Evolutionary conservation across 768 basidiomycete species (phyloP).

Genomic region (Coprinellus aureogranulatus): DNA sequence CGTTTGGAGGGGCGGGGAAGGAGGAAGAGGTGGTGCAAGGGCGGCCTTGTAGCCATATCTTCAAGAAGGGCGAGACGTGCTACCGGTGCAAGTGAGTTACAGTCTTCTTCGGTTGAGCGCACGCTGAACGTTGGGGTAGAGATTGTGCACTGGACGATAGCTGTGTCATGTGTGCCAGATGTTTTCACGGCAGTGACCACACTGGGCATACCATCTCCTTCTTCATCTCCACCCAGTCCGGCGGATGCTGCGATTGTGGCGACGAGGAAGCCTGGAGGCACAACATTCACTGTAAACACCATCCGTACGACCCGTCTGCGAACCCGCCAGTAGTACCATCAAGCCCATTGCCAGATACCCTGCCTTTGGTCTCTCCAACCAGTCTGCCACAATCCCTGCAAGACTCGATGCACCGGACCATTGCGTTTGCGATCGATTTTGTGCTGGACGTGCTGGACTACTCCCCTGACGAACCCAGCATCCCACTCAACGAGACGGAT

Average conservation of each 20-base stretch:
- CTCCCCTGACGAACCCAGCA: slow-evolving; percentile 75
- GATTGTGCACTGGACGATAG: slow-evolving; percentile 90
- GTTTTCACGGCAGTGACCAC: slow-evolving; percentile 89
- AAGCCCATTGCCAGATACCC: slow-evolving; percentile 45
- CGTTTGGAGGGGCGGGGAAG: slow-evolving; percentile 57
- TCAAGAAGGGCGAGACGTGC: slow-evolving; percentile 88
- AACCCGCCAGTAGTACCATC: slow-evolving; percentile 41
- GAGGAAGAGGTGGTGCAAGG: slow-evolving; percentile 60
- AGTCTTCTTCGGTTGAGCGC: neutral
- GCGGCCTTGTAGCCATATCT: slow-evolving; percentile 78
- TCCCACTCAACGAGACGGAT: slow-evolving; percentile 65
- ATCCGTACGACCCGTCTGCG: slow-evolving; percentile 48
- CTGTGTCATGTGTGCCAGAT: slow-evolving; percentile 85
- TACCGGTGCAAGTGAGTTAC: slow-evolving; percentile 87
- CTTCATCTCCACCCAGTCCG: slow-evolving; percentile 87
- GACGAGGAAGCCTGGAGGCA: slow-evolving; percentile 84
- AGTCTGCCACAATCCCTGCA: slow-evolving; percentile 65
- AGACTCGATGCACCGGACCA: slow-evolving; percentile 70
- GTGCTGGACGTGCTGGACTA: slow-evolving; percentile 78
- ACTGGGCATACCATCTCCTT: slow-evolving; percentile 88
- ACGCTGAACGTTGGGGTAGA: slow-evolving; percentile 39
- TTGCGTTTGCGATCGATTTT: slow-evolving; percentile 79
- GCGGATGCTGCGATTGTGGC: slow-evolving; percentile 94
- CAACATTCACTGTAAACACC: slow-evolving; percentile 67
- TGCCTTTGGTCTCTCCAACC: slow-evolving; percentile 60